Conservation (phyloP, 2,329 filamentous ascomycete genomes). For the Hypoxylon sp. region DNA sequence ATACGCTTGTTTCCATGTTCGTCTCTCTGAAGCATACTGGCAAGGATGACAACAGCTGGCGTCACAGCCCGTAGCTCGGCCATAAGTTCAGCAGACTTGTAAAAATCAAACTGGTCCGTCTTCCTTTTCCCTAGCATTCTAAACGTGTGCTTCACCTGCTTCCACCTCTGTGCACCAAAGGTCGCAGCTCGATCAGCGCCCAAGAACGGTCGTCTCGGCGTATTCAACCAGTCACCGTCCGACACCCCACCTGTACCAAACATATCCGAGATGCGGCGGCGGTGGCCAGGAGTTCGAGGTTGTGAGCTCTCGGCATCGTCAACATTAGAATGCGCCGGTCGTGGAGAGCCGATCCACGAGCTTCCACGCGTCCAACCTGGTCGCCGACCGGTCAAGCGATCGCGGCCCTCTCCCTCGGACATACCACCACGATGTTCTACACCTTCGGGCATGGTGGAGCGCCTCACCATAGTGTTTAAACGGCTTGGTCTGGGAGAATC, state of each 20-base stretch:
- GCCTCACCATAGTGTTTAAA: slow-evolving; percentile 69
- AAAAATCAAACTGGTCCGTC: slow-evolving; percentile 89
- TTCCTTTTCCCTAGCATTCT: slow-evolving; percentile 80
- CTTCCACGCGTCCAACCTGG: slow-evolving; percentile 69
- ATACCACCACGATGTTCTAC: slow-evolving; percentile 71
- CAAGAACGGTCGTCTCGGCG: slow-evolving; percentile 68
- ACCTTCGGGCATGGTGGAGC: slow-evolving; percentile 73
- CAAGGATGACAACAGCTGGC: slow-evolving; percentile 91
- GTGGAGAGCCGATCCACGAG: slow-evolving; percentile 66
- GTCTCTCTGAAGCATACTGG: slow-evolving; percentile 97
- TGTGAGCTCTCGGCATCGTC: slow-evolving; percentile 66
- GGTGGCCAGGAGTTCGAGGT: slow-evolving; percentile 69
- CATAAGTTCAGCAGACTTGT: slow-evolving; percentile 96
- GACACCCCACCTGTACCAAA: slow-evolving; percentile 74
- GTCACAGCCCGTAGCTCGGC: slow-evolving; percentile 93
- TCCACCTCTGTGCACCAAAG: slow-evolving; percentile 86
- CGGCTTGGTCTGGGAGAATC: slow-evolving; percentile 59
- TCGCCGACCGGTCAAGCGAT: slow-evolving; percentile 65
- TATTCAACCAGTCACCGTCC: slow-evolving; percentile 68
- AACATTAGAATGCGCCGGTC: slow-evolving; percentile 61
- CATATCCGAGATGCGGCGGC: slow-evolving; percentile 72
- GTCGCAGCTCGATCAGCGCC: slow-evolving; percentile 76
- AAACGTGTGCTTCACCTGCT: slow-evolving; percentile 89
- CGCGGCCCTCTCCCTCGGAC: slow-evolving; percentile 80
- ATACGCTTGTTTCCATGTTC: slow-evolving; percentile 96